phyloP scores from a whole-genome alignment of 2,329 filamentous ascomycete genomes.

The Venturia asperata region DNA sequence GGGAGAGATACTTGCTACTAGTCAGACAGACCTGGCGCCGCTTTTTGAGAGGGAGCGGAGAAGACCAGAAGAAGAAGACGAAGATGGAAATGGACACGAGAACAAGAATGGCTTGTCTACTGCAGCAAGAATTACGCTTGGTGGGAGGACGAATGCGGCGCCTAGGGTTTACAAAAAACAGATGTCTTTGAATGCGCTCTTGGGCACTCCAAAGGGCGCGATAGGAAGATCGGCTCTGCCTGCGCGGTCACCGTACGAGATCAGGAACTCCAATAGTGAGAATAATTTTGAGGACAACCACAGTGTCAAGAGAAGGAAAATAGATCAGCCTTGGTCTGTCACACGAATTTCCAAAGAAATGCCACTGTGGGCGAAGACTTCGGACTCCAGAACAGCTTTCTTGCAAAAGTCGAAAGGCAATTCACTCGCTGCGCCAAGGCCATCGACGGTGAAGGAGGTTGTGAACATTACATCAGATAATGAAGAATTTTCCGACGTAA shows the following conservation, averaged over 20 bases:
- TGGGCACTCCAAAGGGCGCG: conserved; percentile 58
- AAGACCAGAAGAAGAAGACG: conserved; percentile 28
- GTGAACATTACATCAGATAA: conserved; percentile 23
- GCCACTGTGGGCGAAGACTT: conserved; percentile 26
- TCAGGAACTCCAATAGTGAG: conserved; percentile 30
- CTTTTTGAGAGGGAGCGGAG: conserved; percentile 62
- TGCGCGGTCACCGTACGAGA: conserved; percentile 58
- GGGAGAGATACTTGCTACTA: conserved; percentile 62
- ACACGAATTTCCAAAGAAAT: conserved; percentile 20
- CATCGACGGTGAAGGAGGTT: neutral
- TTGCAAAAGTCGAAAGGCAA: conserved; percentile 15
- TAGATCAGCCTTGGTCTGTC: neutral
- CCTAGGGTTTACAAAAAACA: conserved; percentile 43
- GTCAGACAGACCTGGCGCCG: conserved; percentile 69
- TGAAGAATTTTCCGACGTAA: conserved; percentile 7
- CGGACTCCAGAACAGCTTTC: conserved; percentile 24
- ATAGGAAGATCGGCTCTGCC: conserved; percentile 55
- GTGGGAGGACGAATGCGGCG: conserved; percentile 20
- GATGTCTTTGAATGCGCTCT: conserved; percentile 54
- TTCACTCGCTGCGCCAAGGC: neutral
- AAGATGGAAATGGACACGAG: conserved; percentile 32
- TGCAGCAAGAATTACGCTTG: conserved; percentile 24
- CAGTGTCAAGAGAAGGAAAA: conserved; percentile 14
- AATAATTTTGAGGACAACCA: conserved; percentile 6
- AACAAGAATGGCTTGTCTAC: conserved; percentile 32